A percentile compares a stretch with the other conserved stretches of the same genome.
phyloP scores from a whole-genome alignment of 164 flowering plant genomes.

The Annona cherimola region DNA sequence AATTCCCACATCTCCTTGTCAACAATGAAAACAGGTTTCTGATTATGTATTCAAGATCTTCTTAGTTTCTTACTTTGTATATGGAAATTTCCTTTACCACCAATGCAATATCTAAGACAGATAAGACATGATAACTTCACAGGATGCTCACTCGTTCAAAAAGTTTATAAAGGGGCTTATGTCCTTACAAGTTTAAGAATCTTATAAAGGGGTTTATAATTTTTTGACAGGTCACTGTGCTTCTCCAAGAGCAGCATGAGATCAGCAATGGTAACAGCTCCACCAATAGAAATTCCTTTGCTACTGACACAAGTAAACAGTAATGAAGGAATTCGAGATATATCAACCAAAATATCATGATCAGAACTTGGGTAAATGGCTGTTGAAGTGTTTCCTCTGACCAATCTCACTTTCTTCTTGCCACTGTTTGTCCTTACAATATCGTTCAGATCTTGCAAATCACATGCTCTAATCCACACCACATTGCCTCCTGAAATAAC shows the following conservation, averaged over 20 bases:
- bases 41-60: too few species aligned
- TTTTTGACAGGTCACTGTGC: conserved; percentile 7
- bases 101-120: too few species aligned
- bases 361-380: conserved; percentile 5
- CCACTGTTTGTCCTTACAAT: conserved; percentile 6
- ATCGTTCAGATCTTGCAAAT: conserved; percentile 6
- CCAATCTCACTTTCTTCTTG: conserved; percentile 3
- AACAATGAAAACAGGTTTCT: too few species aligned
- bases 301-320: background rate
- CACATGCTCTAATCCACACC: conserved; percentile 5
- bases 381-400: conserved; percentile 8
- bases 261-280: conserved; percentile 7
- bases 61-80: too few species aligned
- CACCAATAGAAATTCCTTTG: conserved; percentile 5
- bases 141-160: too few species aligned
- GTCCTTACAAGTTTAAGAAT: conserved; percentile 9
- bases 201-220: conserved; percentile 1
- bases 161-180: too few species aligned
- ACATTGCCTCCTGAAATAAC: conserved; percentile 4
- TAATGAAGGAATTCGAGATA: conserved; percentile 7
- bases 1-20: too few species aligned
- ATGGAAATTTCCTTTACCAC: too few species aligned
- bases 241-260: conserved; percentile 8
- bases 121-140: too few species aligned
- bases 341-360: conserved; percentile 2